These are phyloP conservation scores for Penicillium samsonianum DNA, from an alignment of 495 filamentous ascomycete genomes.

Conservation along the genomic window DNA sequence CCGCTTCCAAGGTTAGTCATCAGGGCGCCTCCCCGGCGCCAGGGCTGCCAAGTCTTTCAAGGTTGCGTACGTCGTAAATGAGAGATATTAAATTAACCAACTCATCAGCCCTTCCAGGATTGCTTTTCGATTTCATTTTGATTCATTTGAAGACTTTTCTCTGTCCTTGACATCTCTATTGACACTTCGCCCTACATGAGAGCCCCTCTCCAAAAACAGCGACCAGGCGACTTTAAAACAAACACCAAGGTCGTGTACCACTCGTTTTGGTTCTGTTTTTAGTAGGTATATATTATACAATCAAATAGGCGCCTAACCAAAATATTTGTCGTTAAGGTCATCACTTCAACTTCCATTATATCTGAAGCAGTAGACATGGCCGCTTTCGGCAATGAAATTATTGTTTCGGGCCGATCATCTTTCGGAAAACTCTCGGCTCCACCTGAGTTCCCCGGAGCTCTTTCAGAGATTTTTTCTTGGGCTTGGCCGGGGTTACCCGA, in stretches of 20 bases:
- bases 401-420: not conserved
- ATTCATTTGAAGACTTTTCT: not conserved
- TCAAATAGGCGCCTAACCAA: not conserved
- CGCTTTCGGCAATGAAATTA: not conserved
- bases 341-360: not conserved
- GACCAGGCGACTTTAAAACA: not conserved
- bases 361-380: not conserved
- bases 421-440: conserved; percentile 8
- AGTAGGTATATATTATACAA: not conserved
- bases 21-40: no score
- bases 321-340: not conserved
- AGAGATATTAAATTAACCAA: not conserved
- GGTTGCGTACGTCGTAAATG: not conserved
- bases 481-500: not conserved
- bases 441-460: conserved; percentile 8
- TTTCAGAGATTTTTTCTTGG: conserved; percentile 10
- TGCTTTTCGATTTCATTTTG: not conserved
- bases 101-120: not conserved
- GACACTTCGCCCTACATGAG: not conserved
- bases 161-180: not conserved
- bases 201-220: not conserved
- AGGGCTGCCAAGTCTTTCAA: no score
- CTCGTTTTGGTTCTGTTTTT: not conserved
- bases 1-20: conserved; percentile 6
- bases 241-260: not conserved